A percentile compares a stretch with the other conserved stretches of the same genome.
Evolutionary conservation across 2,329 filamentous ascomycete species (phyloP).

Genomic region (Verticillium tricorpus): DNA sequence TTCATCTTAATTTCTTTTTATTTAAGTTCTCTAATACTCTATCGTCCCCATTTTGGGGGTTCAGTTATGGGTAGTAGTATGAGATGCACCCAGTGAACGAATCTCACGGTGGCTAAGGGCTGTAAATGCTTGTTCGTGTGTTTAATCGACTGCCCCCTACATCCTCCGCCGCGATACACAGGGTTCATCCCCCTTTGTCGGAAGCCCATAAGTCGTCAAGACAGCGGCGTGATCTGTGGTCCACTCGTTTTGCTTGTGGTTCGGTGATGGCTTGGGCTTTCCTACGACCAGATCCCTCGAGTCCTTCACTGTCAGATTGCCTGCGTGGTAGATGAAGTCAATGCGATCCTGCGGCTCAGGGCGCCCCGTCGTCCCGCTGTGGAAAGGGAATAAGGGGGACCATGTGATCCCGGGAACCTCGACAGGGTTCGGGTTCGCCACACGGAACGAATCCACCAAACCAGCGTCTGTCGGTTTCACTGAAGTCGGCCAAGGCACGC

Average conservation of each 20-base stretch:
- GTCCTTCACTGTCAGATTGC: constrained; percentile 22
- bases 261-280: constrained; percentile 24
- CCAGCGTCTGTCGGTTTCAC: constrained; percentile 26
- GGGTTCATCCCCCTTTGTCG: background rate
- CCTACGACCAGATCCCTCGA: constrained; percentile 28
- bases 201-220: background rate
- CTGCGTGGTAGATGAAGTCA: constrained; percentile 37
- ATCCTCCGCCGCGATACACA: background rate
- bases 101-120: too few relatives aligned
- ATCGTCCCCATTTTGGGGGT: too few relatives aligned
- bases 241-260: constrained; percentile 34
- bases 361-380: constrained; percentile 17
- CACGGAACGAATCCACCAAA: constrained; percentile 34
- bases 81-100: too few relatives aligned
- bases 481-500: constrained; percentile 34
- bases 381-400: constrained; percentile 32
- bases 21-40: too few relatives aligned
- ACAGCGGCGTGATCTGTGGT: constrained; percentile 28
- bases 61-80: too few relatives aligned
- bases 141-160: too few relatives aligned
- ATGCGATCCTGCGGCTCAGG: constrained; percentile 35
- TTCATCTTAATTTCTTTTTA: too few relatives aligned
- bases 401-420: constrained; percentile 30
- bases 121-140: too few relatives aligned
- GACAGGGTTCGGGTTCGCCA: constrained; percentile 28